Evolutionary conservation across 2,329 filamentous ascomycete genomes (phyloP).

Genomic region (Aspergillus versicolor): DNA sequence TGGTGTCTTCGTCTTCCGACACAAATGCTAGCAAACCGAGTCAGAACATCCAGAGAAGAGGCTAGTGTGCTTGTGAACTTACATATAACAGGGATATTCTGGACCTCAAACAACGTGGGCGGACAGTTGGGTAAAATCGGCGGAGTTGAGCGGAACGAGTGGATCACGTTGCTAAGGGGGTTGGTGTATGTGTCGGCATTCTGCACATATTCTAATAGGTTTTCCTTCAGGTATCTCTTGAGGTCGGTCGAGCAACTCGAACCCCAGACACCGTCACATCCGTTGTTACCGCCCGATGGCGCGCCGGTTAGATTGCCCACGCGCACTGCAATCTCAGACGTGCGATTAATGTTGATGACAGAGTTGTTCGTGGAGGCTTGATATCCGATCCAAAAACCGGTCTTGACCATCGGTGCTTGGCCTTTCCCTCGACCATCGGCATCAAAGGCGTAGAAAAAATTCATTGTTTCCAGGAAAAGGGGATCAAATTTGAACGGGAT

Average conservation of each 20-base stretch:
- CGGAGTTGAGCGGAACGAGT: slow-evolving; percentile 25
- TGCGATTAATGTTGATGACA: slow-evolving; percentile 32
- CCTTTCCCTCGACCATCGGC: slow-evolving; percentile 31
- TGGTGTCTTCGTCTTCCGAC: slow-evolving; percentile 27
- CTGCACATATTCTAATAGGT: slow-evolving; percentile 20
- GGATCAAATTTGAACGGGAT: slow-evolving; percentile 34
- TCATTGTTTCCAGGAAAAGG: slow-evolving; percentile 33
- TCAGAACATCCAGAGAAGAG: slow-evolving; percentile 1
- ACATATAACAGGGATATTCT: slow-evolving; percentile 34
- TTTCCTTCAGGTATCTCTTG: slow-evolving; percentile 26
- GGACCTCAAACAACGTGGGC: slow-evolving; percentile 33
- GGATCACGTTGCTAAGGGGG: slow-evolving; percentile 31
- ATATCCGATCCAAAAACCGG: slow-evolving; percentile 38
- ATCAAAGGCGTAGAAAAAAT: slow-evolving; percentile 38
- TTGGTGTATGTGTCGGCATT: slow-evolving; percentile 28
- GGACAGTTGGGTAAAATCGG: slow-evolving; percentile 29
- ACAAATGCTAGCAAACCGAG: slow-evolving; percentile 28
- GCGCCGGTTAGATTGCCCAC: slow-evolving; percentile 38
- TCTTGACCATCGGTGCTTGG: slow-evolving; percentile 36
- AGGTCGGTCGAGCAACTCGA: slow-evolving; percentile 31
- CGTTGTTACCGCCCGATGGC: slow-evolving; percentile 34
- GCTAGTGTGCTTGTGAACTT: slow-evolving; percentile 13
- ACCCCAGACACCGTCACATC: slow-evolving; percentile 40
- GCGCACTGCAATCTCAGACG: slow-evolving; percentile 37
- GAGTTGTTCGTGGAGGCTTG: slow-evolving; percentile 27